Percentiles rank a stretch among this genome's conserved stretches.
Conservation (phyloP, 768 basidiomycete genomes). For the Suillus sp. region DNA sequence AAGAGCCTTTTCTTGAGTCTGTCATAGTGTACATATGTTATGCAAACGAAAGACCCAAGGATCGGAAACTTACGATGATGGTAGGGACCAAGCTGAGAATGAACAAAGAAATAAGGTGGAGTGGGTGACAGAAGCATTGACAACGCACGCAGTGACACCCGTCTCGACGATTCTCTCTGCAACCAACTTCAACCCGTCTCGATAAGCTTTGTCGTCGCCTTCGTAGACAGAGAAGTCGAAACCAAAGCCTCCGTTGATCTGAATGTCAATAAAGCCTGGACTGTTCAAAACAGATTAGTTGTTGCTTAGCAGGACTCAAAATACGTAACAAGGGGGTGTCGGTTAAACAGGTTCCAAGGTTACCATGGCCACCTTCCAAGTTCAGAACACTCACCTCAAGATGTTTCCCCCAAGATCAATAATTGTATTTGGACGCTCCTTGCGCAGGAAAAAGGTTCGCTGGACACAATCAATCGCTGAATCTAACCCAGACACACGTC, state of each 20-base stretch:
- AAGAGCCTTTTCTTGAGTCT: conserved; percentile 79
- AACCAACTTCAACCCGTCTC: conserved; percentile 64
- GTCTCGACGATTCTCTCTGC: conserved; percentile 82
- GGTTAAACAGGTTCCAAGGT: background rate
- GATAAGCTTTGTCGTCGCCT: conserved; percentile 67
- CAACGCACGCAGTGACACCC: conserved; percentile 83
- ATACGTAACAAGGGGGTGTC: background rate
- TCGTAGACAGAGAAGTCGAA: conserved; percentile 88
- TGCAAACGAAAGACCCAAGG: background rate
- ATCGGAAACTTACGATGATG: conserved; percentile 57
- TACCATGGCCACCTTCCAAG: background rate
- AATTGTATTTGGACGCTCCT: conserved; percentile 59
- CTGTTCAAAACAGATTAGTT: conserved; percentile 37
- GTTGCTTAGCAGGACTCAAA: conserved; percentile 15
- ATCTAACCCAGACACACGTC: background rate
- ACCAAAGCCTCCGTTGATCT: conserved; percentile 88
- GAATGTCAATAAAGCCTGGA: conserved; percentile 85
- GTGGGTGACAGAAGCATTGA: conserved; percentile 7
- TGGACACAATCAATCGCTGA: conserved; percentile 29
- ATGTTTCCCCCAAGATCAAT: conserved; percentile 79
- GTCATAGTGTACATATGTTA: conserved; percentile 7
- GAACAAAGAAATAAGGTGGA: conserved; percentile 27
- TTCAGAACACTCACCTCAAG: conserved; percentile 50
- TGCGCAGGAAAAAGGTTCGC: conserved; percentile 67
- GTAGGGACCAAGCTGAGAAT: conserved; percentile 57